phyloP scores from a whole-genome alignment of 495 filamentous ascomycete genomes.

The Neurospora hispaniola region DNA sequence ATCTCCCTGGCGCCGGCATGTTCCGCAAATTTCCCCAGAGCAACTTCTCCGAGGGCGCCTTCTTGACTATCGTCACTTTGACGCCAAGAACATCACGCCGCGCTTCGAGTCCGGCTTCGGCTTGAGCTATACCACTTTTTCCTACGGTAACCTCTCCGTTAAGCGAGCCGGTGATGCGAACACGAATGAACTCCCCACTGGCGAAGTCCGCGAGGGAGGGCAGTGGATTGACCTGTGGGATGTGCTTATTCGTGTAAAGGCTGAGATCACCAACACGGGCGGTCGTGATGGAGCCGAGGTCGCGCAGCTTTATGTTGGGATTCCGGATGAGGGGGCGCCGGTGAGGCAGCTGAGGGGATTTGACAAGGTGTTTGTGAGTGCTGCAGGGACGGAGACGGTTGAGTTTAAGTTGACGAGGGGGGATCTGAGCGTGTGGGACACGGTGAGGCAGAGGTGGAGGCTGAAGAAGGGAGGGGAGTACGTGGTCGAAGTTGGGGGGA shows the following conservation, averaged over 20 bases:
- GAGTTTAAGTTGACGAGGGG: constrained; percentile 48
- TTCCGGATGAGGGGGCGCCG: constrained; percentile 35
- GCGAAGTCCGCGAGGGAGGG: constrained; percentile 43
- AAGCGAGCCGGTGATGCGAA: constrained; percentile 11
- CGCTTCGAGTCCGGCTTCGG: constrained; percentile 67
- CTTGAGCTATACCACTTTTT: constrained; percentile 57
- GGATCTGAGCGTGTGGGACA: constrained; percentile 61
- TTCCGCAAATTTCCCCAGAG: constrained; percentile 42
- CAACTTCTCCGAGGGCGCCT: constrained; percentile 55
- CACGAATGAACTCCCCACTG: constrained; percentile 24
- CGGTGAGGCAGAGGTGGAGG: constrained; percentile 47
- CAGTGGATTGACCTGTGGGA: constrained; percentile 51
- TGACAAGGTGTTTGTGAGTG: constrained; percentile 43
- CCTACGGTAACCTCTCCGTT: constrained; percentile 34
- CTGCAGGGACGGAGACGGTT: constrained; percentile 34
- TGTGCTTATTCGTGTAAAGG: no score
- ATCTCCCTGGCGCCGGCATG: constrained; percentile 19
- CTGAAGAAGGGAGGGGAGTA: constrained; percentile 35
- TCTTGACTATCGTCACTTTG: constrained; percentile 62
- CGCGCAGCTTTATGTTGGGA: constrained; percentile 53
- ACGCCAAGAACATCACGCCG: constrained; percentile 50
- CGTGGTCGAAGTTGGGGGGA: constrained; percentile 45
- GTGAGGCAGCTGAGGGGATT: constrained; percentile 56
- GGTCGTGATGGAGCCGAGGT: no score
- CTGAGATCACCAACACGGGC: no score